A percentile compares a stretch with the other conserved stretches of the same genome.
These are phyloP conservation scores for Ilyonectria robusta DNA, from an alignment of 2,329 filamentous ascomycete species.

Conservation along the genomic window DNA sequence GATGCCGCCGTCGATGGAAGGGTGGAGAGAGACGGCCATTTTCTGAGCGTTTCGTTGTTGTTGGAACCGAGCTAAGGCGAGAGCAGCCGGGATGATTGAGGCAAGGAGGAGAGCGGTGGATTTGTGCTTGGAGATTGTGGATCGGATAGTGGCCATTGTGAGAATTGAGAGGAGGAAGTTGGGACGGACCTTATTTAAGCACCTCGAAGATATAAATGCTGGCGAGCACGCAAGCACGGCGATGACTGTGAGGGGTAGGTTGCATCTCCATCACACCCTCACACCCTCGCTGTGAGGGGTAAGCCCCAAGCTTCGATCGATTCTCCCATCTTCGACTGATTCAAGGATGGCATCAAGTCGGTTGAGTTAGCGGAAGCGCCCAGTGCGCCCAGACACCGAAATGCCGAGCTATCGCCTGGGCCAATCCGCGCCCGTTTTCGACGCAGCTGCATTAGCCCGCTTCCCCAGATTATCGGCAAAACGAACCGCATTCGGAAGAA, in stretches of 20 bases:
- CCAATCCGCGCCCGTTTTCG: constrained; percentile 3
- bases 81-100: constrained; percentile 41
- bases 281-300: constrained; percentile 10
- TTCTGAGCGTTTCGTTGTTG: constrained; percentile 35
- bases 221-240: neutral
- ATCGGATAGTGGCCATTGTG: constrained; percentile 27
- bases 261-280: constrained; percentile 5
- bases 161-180: neutral
- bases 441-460: neutral
- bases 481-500: constrained; percentile 19
- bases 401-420: constrained; percentile 47
- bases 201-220: constrained; percentile 14
- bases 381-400: constrained; percentile 33
- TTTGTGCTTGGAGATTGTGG: constrained; percentile 25
- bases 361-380: constrained; percentile 18
- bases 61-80: constrained; percentile 35
- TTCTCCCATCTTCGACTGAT: constrained; percentile 11
- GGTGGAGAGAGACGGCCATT: constrained; percentile 64
- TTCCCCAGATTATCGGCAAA: constrained; percentile 32
- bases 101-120: constrained; percentile 38
- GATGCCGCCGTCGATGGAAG: constrained; percentile 73
- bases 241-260: constrained; percentile 29
- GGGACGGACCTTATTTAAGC: constrained; percentile 23
- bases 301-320: neutral
- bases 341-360: constrained; percentile 9